Evolutionary conservation across 2,329 filamentous ascomycete genomes (phyloP), one percentile per base, ranked within the genome.

Genomic region (Scortechinia acanthostroma): DNA sequence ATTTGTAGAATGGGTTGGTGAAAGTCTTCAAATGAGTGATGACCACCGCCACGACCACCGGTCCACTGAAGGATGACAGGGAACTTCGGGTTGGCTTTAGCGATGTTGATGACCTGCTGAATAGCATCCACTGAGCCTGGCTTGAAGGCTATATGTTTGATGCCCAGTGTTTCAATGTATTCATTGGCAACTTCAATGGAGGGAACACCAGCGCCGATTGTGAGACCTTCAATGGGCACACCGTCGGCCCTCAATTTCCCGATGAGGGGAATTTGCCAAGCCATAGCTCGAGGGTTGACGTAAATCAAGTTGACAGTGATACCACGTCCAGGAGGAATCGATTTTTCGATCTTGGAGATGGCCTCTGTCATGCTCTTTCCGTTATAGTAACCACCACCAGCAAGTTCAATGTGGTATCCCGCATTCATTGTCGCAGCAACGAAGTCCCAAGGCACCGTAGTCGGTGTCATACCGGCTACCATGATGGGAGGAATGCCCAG

Each of bases 261-360:
- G 46, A 76, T 56, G 16, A 75, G 58, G 2, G 71, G 65, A 42
- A 76, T 72, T 51, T 76, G 73, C 71, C 72, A 76, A 10, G 57
- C 60, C 60, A 76, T 71, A 6, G 70, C 66, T 45, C 66, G 66
- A 13, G 73, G 73, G 48, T 66, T 73, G 49, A 72, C 70, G 51
- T 76, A 76, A 49, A 76, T 76, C 46, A 76, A 48, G 51, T 76
- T 76, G 51, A 73, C 54, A 2, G 68, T 69, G 51, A 76, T 73
- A 47, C 71, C 71, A 46, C 71, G 69, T 19, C 71, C 72, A 14
- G 64, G 57, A 16, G 66, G 66, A 43, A 69, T 68, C 19, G 58
- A 54, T 19, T 63, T 60, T 33, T 64, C 63, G n/a, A 74, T 59
- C 44, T 66, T 66, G 21, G 53, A 55, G 46, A 74, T 67, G 14